These are phyloP conservation scores for Botryosphaeria dothidea DNA, from an alignment of 2,329 filamentous ascomycete genomes.

Conservation along the genomic window DNA sequence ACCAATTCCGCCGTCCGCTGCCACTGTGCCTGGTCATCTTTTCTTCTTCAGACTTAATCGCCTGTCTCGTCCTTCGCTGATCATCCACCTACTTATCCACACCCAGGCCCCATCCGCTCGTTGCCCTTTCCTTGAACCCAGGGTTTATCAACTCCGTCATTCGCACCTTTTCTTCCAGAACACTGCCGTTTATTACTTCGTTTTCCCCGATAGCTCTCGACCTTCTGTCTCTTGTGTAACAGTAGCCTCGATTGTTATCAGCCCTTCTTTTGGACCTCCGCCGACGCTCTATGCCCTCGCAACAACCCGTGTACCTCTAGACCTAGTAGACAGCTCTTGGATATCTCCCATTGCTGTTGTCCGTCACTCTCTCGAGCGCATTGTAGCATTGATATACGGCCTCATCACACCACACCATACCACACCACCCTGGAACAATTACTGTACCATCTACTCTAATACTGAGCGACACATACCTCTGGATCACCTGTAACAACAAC, in stretches of 20 bases:
- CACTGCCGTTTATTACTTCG: conserved; percentile 30
- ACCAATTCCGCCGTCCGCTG: conserved; percentile 40
- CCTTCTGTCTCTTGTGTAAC: conserved; percentile 30
- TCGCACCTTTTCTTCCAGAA: conserved; percentile 36
- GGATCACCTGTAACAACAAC: conserved; percentile 11
- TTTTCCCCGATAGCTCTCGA: conserved; percentile 37
- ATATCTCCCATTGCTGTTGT: conserved; percentile 37
- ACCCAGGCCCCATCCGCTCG: conserved; percentile 35
- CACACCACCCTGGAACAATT: neutral
- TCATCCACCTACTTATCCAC: conserved; percentile 42
- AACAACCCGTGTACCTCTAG: conserved; percentile 8
- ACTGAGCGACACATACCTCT: conserved; percentile 4
- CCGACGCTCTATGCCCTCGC: neutral
- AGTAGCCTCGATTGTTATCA: conserved; percentile 34
- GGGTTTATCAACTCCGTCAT: conserved; percentile 46
- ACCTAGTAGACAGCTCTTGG: conserved; percentile 43
- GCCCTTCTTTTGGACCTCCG: conserved; percentile 38
- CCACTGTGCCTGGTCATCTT: conserved; percentile 43
- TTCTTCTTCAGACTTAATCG: conserved; percentile 43
- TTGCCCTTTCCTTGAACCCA: conserved; percentile 37
- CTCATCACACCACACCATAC: neutral
- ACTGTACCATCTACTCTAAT: conserved; percentile 18
- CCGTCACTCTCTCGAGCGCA: conserved; percentile 40
- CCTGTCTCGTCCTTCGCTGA: conserved; percentile 41
- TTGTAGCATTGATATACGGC: conserved; percentile 9